These are phyloP conservation scores for Jatropha podagrica DNA, from an alignment of 441 rosid genomes.

Conservation along the genomic window DNA sequence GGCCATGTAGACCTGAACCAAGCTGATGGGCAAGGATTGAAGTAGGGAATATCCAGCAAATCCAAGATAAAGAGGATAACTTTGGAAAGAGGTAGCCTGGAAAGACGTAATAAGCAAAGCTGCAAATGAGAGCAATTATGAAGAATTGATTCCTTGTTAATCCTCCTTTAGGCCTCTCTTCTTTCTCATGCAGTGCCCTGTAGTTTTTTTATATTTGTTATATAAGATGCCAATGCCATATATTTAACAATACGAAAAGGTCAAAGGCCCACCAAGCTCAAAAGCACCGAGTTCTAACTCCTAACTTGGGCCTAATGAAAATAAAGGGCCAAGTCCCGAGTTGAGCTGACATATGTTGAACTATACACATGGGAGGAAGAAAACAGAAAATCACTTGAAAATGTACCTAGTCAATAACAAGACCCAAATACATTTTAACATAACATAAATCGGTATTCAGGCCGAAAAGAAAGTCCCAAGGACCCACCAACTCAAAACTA, in stretches of 20 bases:
- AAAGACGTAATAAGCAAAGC: conserved; percentile 78
- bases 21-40: conserved; percentile 83
- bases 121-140: conserved; percentile 62
- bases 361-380: no score
- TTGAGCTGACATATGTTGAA: no score
- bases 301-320: no score
- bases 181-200: conserved; percentile 90
- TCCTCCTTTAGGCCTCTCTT: conserved; percentile 58
- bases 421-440: no score
- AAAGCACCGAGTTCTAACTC: no score
- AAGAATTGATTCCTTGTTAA: conserved; percentile 83
- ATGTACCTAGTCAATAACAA: no score
- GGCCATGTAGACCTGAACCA: conserved; percentile 82
- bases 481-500: no score
- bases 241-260: not conserved
- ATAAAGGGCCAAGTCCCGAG: no score
- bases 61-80: conserved; percentile 77
- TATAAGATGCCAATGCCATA: not conserved
- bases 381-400: no score
- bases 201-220: not conserved
- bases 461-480: no score
- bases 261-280: no score
- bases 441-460: no score
- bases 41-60: conserved; percentile 78
- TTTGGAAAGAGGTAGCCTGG: conserved; percentile 79